Base-by-base conservation (phyloP, 2,329 filamentous ascomycete genomes). In the Hymenoscyphus fructigenus region DNA sequence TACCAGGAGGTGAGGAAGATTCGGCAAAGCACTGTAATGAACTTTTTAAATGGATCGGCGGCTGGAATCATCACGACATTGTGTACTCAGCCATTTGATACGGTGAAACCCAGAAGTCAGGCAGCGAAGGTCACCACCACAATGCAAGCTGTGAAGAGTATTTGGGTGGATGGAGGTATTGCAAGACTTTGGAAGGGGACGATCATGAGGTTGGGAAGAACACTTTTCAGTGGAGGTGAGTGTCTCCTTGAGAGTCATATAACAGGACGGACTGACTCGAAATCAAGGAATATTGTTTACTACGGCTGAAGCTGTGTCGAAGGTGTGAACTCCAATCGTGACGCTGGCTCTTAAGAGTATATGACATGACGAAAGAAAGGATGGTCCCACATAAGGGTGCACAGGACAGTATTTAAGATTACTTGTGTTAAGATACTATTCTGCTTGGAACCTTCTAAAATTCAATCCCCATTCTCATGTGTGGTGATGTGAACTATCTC, bases 151-250 rank as follows among this genome's bases (percentile, higher is more conserved):
- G 78, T 87, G 2, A 78, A 76, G 60, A 82, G 80, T 61, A 79
- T 90, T 3, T 73, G 85, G 61, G 73, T 76, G 0, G 85, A 89
- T 68, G 82, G 84, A 67, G 88, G 88, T 0, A 68, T 89, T 1
- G 80, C 78, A 47, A 87, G 84, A 0, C 86, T 90, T 66, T 91
- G 88, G 88, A 85, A 83, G 65, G 88, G 88, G 0, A 90, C 87
- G 38, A 85, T 85, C 0, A 90, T 91, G 88, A 80, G 88, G 63
- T 72, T 91, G 28, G 87, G 87, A 0, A 76, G 88, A 66, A 82
- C 88, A 3, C 80, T 90, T 0, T 81, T 90, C 56, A 87, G 85
- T 68, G 88, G 88, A n/a, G 87, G 88, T 70, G 38, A 66, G 65
- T 68, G n/a, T 57, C 57, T 41, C 32, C 15, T 29, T 10, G 53